Evolutionary conservation across 345 rosid genomes (phyloP), one percentile per base, ranked within the genome.

Genomic region (Psidium friedrichsthalianum): DNA sequence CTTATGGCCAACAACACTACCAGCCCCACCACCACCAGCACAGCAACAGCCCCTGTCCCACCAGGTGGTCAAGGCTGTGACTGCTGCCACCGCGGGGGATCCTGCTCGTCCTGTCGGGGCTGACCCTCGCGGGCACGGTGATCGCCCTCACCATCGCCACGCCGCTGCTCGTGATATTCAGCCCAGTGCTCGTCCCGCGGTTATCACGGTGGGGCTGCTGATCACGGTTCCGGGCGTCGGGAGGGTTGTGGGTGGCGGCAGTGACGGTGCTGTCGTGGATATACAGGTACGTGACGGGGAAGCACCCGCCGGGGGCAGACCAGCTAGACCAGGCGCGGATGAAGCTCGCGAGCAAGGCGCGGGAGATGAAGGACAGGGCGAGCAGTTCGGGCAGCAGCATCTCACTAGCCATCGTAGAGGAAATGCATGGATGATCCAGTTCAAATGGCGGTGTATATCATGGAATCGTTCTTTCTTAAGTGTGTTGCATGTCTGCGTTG

Each of bases 21-120:
- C 86, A 44, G 12, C 47, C 69, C 18, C 82, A 15, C 3, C 84
- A 40, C 15, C 64, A 83, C 2, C 85, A 85, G 20, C 87, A 85
- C 87, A 59, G 64, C 91, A 84, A 40, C 83, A 89, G 51, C 90
- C 94, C 12, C 87, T 85, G 82, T 83, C 94, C 84, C 90, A 91
- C 82, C 93, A 94, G 93, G 86, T 94, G 14, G 97, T 94, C 84
- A 96, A 94, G 93, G 94, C 94, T 7, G 96, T 91, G 22, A 95
- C 98, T 2, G 98, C 98, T 0, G 96, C 85, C 87, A 92, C 98
- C 0, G 97, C 95, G 1, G 98, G 99, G 97, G 97, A 0, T 95
- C 96, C 52, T 95, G 29, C 90, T 95, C 53, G 85, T 95, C 14
- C 96, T 95, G 85, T 94, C 99, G 12, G 93, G 96, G 49, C 88